A percentile compares a stretch with the other conserved stretches of the same genome.
Conservation (phyloP, 345 rosid genomes). For the Cochlearia excelsa region DNA sequence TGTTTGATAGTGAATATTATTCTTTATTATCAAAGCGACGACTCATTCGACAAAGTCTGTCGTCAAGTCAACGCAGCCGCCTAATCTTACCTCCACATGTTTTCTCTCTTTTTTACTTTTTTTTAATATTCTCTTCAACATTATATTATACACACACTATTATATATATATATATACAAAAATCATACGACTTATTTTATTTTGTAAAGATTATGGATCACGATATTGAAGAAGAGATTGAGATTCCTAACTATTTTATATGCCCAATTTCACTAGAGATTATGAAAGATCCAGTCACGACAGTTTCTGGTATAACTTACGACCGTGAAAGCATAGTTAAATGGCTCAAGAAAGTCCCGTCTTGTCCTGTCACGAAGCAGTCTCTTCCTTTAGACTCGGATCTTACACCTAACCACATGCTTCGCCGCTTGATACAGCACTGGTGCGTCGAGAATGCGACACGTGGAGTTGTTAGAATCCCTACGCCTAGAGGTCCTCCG, state of each 20-base stretch:
- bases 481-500: constrained; percentile 54
- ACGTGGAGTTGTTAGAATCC: constrained; percentile 46
- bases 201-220: constrained; percentile 9
- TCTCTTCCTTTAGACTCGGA: constrained; percentile 52
- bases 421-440: constrained; percentile 66
- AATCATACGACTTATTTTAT: neutral
- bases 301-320: constrained; percentile 75
- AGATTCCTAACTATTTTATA: constrained; percentile 61
- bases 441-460: constrained; percentile 63
- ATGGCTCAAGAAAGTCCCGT: constrained; percentile 47
- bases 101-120: neutral
- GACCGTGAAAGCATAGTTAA: constrained; percentile 76
- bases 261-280: constrained; percentile 84
- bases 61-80: constrained; percentile 35
- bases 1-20: neutral
- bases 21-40: constrained; percentile 23
- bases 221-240: constrained; percentile 41
- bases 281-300: constrained; percentile 84
- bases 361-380: constrained; percentile 70
- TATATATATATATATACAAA: neutral
- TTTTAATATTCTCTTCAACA: constrained; percentile 14
- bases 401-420: constrained; percentile 71
- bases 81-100: constrained; percentile 22
- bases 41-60: constrained; percentile 22
- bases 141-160: neutral